Evolutionary conservation across 208 protist genomes (phyloP).

Genomic region (Naegleria fowleri): DNA sequence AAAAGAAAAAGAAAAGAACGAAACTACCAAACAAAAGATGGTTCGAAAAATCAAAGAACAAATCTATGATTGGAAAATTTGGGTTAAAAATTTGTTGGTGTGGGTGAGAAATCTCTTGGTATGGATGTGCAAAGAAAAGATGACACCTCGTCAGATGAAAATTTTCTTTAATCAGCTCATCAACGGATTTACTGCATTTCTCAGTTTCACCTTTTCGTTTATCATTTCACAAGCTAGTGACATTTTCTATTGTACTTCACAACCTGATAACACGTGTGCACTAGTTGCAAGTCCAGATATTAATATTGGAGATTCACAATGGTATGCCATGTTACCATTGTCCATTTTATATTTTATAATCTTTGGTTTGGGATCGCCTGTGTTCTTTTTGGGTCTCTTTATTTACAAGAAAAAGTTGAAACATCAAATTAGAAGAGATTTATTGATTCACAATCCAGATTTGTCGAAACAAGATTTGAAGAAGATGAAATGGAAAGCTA

Average conservation of each 20-base stretch:
- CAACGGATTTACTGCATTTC: neutral
- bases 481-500: neutral
- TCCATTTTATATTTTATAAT: neutral
- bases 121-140: neutral
- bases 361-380: neutral
- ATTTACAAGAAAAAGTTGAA: neutral
- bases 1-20: neutral
- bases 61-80: neutral
- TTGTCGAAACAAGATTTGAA: neutral
- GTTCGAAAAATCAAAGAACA: neutral
- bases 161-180: neutral
- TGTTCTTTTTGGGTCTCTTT: neutral
- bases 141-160: neutral
- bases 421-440: neutral
- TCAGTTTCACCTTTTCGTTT: neutral
- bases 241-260: neutral
- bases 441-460: neutral
- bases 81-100: neutral
- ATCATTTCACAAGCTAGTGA: neutral
- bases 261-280: neutral
- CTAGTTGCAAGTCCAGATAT: neutral
- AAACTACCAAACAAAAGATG: neutral
- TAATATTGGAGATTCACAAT: neutral
- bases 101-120: neutral
- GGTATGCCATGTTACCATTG: neutral